Evolutionary conservation across 352 stramenopile species (phyloP), one percentile per base, ranked within the genome.

Genomic region (Globisporangium mamillatum): DNA sequence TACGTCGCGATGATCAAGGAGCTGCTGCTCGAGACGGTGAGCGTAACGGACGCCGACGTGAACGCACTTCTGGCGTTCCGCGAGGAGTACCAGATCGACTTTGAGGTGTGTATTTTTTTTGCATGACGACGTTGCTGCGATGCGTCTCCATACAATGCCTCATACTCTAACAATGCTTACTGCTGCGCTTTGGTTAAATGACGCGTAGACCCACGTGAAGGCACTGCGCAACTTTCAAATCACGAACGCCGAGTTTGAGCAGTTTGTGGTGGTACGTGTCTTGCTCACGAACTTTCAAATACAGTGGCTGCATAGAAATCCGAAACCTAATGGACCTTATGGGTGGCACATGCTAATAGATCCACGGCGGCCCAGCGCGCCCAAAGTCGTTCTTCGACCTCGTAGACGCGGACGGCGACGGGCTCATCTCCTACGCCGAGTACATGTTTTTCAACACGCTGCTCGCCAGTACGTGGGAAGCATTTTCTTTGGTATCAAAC

Each of bases 361-460:
- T 90, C 18, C 84, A 92, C 53, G 86, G 86, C 1, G 82, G 84
- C 2, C 86, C 88, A 0, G 74, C 66, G 56, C 86, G 76, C 24
- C 58, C 72, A 8, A 88, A 90, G 67, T 87, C 84, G 32, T 97
- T 96, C 68, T 94, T 93, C 60, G 86, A 93, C 57, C 50, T 96
- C 44, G 84, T 97, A 44, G 88, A 97, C 65, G 83, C 86, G 9
- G 90, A 97, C 50, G 87, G 88, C 14, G 90, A 97, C 71, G 90
- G 89, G 0, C 73, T 96, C 32, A 96, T 97, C 65, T 93, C 84
- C 64, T 97, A 95, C 72, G 65, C 84, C 20, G 88, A 97, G 81
- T 97, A 93, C 79, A 93, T 95, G 79, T 92, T 96, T 71, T 95
- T 96, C 75, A 89, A 90, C 64, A 94, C 85, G 55, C 70, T 97